Evolutionary conservation across 352 stramenopile genomes (phyloP).

Genomic region (Phytophthora parvispora): DNA sequence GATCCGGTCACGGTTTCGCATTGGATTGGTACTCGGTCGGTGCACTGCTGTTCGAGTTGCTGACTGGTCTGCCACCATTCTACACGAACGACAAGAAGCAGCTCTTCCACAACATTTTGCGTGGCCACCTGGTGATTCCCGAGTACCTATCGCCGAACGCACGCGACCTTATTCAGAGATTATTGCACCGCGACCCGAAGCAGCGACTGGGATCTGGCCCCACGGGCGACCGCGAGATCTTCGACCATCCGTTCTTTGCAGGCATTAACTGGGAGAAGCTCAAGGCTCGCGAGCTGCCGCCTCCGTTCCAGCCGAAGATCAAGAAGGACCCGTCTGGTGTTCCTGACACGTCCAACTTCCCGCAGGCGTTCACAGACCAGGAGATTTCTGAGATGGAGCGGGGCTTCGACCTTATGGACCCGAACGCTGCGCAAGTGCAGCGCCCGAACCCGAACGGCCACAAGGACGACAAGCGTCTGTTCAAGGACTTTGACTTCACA

Average conservation of each 20-base stretch:
- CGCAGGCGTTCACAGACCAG: constrained; percentile 87
- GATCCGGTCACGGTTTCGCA: constrained; percentile 83
- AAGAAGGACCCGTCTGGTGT: constrained; percentile 73
- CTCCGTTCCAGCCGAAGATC: constrained; percentile 90
- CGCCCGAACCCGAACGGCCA: constrained; percentile 59
- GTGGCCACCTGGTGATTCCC: constrained; percentile 82
- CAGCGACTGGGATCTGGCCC: constrained; percentile 81
- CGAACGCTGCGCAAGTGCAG: constrained; percentile 70
- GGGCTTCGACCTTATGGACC: constrained; percentile 73
- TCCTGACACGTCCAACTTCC: constrained; percentile 90
- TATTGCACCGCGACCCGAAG: constrained; percentile 86
- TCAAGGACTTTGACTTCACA: constrained; percentile 91
- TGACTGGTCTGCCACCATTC: constrained; percentile 88
- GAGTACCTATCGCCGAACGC: constrained; percentile 83
- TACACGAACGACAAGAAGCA: constrained; percentile 93
- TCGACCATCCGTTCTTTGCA: constrained; percentile 88
- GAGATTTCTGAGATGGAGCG: constrained; percentile 91
- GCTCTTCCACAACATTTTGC: constrained; percentile 92
- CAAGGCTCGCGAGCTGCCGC: constrained; percentile 78
- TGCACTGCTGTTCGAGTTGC: constrained; percentile 81
- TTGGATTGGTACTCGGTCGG: constrained; percentile 91
- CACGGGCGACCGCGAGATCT: constrained; percentile 85
- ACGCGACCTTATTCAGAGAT: constrained; percentile 80
- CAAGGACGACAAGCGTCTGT: constrained; percentile 82
- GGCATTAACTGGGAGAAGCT: constrained; percentile 90